These are phyloP conservation scores for Acanthamoeba royreba DNA, from an alignment of 208 protist genomes.

Conservation along the genomic window DNA sequence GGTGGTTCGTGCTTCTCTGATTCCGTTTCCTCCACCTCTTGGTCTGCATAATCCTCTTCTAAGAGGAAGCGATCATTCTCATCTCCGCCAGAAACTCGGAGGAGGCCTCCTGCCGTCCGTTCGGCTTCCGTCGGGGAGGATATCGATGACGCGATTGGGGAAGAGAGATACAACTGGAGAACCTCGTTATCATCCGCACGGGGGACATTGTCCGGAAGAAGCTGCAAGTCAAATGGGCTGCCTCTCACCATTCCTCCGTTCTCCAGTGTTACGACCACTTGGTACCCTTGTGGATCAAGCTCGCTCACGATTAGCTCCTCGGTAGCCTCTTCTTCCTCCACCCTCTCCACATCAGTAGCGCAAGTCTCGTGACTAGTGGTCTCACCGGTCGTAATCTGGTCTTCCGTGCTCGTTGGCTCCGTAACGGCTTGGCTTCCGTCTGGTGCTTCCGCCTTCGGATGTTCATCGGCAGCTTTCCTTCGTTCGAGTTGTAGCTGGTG, in stretches of 20 bases:
- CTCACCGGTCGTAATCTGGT: no score
- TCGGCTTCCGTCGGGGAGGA: background rate
- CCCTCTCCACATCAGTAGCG: background rate
- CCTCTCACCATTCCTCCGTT: background rate
- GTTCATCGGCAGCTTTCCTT: background rate
- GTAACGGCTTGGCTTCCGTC: no score
- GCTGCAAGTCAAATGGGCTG: background rate
- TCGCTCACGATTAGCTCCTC: background rate
- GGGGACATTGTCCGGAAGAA: no score
- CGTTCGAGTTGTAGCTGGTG: background rate
- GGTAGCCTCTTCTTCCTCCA: background rate
- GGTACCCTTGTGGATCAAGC: background rate
- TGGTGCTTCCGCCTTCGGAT: background rate
- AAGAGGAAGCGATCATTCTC: background rate
- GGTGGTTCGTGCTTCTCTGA: no score
- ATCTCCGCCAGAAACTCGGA: background rate
- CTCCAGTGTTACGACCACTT: background rate
- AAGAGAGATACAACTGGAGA: no score
- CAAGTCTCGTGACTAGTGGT: no score
- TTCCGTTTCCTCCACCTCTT: background rate
- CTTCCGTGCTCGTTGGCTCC: no score
- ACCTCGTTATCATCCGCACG: background rate
- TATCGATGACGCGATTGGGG: background rate
- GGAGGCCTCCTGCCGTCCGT: background rate
- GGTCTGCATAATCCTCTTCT: background rate